Evolutionary conservation across 2,329 filamentous ascomycete species (phyloP), one percentile per base, ranked within the genome.

Genomic region (Sphaerulina vaccinii): DNA sequence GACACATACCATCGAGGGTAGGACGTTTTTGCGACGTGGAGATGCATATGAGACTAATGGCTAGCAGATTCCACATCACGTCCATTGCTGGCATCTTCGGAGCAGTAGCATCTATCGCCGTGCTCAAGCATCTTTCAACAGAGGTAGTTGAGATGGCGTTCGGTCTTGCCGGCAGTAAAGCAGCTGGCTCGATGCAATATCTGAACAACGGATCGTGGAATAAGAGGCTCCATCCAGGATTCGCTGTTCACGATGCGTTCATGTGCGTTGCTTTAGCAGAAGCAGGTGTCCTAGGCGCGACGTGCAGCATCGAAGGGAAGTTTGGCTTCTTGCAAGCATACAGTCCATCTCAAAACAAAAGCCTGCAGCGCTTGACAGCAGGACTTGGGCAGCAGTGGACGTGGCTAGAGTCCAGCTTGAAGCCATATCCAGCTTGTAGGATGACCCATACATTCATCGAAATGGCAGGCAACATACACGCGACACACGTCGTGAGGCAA

Each of bases 231-330:
- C 68, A 71, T 55, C 68, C 70, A 9, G 70, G 70, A 0, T 72
- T 72, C 56, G 68, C 70, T 3, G 68, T 66, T 9, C 68, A 71
- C 42, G 70, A 72, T 56, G 70, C 69, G 2, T 71, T 70, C 45
- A 39, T 70, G 44, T 70, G 65, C 51, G 65, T 70, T 6, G 55
- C 55, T 11, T 57, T 71, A 10, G 70, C 68, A 3, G 67, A 70
- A 52, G 63, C 66, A 5, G 69, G 68, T 5, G 67, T 71, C 1
- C 24, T 65, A 1, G 65, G 65, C 3, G 65, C 64, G 0, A 61
- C 58, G 11, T 52, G 39, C 21, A 62, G 59, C 16, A 48, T 67
- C 10, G 65, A 67, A 37, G 65, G 64, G 24, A 62, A 64, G 32
- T 59, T 56, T 52, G 65, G 65, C 2, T 65, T 67, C 51, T 42